A percentile compares a stretch with the other conserved stretches of the same genome.
phyloP scores from a whole-genome alignment of 2,329 filamentous ascomycete species.

The Elsinoe ampelina region DNA sequence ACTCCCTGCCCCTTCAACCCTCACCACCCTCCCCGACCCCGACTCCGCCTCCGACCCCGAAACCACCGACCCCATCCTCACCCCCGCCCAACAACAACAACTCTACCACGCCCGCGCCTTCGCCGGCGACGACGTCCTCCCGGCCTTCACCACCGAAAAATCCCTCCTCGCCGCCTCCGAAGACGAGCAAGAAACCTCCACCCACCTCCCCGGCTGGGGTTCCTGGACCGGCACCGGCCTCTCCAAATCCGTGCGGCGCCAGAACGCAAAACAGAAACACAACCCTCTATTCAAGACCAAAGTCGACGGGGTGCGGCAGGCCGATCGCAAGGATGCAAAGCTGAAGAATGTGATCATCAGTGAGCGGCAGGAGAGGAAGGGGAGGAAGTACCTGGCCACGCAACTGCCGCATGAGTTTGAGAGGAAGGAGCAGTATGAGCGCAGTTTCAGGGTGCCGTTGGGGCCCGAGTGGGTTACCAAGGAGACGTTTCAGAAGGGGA shows the following conservation, averaged over 20 bases:
- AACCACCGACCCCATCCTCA: constrained; percentile 30
- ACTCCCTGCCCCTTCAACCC: constrained; percentile 33
- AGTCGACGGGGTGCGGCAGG: constrained; percentile 62
- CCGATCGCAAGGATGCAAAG: constrained; percentile 72
- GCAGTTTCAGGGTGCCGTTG: constrained; percentile 73
- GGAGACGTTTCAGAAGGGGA: constrained; percentile 79
- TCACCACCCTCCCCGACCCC: constrained; percentile 34
- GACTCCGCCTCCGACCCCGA: constrained; percentile 18
- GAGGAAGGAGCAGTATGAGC: constrained; percentile 78
- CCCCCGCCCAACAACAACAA: constrained; percentile 40
- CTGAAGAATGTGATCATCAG: constrained; percentile 81
- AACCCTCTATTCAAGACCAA: constrained; percentile 51
- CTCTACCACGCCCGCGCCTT: constrained; percentile 73
- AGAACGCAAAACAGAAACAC: constrained; percentile 42
- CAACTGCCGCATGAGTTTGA: constrained; percentile 86
- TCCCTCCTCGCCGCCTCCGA: constrained; percentile 60
- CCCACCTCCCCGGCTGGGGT: constrained; percentile 89
- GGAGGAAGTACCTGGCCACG: constrained; percentile 75
- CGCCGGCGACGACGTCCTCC: constrained; percentile 74
- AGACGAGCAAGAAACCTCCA: constrained; percentile 72
- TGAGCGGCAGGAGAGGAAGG: constrained; percentile 86
- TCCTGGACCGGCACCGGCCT: constrained; percentile 81
- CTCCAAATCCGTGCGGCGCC: constrained; percentile 57
- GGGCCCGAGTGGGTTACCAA: constrained; percentile 97
- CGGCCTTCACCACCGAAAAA: constrained; percentile 76